A percentile compares a stretch with the other conserved stretches of the same genome.
phyloP scores from a whole-genome alignment of 352 stramenopile genomes.

The Pythium periplocum region DNA sequence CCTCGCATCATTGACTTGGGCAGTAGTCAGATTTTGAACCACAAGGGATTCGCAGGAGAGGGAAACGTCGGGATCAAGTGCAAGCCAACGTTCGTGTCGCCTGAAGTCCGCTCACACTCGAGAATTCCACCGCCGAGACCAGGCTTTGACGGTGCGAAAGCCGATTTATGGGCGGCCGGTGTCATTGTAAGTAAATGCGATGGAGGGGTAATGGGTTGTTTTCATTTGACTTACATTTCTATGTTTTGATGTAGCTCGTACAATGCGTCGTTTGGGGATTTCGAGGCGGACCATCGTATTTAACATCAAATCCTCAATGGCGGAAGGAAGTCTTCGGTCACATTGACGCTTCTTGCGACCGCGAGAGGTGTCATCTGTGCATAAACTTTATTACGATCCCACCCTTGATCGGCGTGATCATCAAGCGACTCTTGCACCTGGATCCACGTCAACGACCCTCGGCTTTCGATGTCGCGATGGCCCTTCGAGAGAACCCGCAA shows the following conservation, averaged over 20 bases:
- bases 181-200: conserved; percentile 57
- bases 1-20: conserved; percentile 78
- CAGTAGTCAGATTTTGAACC: conserved; percentile 74
- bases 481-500: conserved; percentile 58
- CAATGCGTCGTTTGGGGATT: conserved; percentile 82
- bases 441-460: conserved; percentile 61
- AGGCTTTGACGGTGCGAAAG: conserved; percentile 65
- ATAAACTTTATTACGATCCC: conserved; percentile 79
- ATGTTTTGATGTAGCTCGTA: conserved; percentile 39
- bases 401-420: conserved; percentile 62
- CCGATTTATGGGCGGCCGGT: conserved; percentile 75
- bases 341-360: conserved; percentile 59
- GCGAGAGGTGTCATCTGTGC: conserved; percentile 58
- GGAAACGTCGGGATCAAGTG: conserved; percentile 79
- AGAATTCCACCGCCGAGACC: conserved; percentile 46
- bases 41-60: conserved; percentile 44
- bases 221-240: conserved; percentile 1
- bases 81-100: conserved; percentile 73
- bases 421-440: conserved; percentile 73
- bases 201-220: not conserved
- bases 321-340: conserved; percentile 69
- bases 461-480: conserved; percentile 67
- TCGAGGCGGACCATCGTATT: conserved; percentile 56
- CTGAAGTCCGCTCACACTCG: conserved; percentile 62
- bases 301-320: conserved; percentile 51